phyloP scores from a whole-genome alignment of 345 rosid genomes.

The Odontarrhena argentea region DNA sequence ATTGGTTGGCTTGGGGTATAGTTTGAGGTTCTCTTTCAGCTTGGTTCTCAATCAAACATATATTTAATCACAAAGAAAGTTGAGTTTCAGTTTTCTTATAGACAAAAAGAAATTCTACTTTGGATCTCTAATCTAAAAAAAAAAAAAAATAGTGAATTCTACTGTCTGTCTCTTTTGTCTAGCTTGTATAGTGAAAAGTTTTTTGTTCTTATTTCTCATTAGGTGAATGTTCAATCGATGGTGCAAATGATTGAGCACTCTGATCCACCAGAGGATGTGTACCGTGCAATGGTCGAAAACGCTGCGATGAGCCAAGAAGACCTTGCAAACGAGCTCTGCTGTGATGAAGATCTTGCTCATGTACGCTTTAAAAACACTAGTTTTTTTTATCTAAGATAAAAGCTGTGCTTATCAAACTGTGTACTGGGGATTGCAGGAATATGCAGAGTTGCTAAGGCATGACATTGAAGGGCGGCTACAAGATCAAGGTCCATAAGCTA shows the following conservation, averaged over 20 bases:
- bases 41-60: background rate
- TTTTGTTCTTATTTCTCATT: background rate
- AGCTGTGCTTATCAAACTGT: background rate
- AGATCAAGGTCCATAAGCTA: slow-evolving; percentile 38
- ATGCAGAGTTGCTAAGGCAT: slow-evolving; percentile 56
- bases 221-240: slow-evolving; percentile 56
- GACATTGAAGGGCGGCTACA: slow-evolving; percentile 51
- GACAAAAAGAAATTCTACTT: too few relatives aligned
- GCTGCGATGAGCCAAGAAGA: slow-evolving; percentile 53
- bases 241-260: slow-evolving; percentile 58
- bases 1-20: background rate
- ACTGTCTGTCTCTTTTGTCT: background rate
- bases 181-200: background rate
- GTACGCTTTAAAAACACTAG: slow-evolving; percentile 44
- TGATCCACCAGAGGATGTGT: slow-evolving; percentile 58
- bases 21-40: background rate
- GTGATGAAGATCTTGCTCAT: slow-evolving; percentile 56
- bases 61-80: background rate
- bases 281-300: slow-evolving; percentile 58
- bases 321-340: slow-evolving; percentile 54
- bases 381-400: background rate
- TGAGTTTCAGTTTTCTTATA: background rate
- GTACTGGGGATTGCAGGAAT: slow-evolving; percentile 53
- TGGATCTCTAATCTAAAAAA: too few relatives aligned
- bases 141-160: too few relatives aligned